Percentiles rank a stretch among this genome's conserved stretches.
Conservation (phyloP, 495 filamentous ascomycete genomes). For the Lindgomyces ingoldianus region DNA sequence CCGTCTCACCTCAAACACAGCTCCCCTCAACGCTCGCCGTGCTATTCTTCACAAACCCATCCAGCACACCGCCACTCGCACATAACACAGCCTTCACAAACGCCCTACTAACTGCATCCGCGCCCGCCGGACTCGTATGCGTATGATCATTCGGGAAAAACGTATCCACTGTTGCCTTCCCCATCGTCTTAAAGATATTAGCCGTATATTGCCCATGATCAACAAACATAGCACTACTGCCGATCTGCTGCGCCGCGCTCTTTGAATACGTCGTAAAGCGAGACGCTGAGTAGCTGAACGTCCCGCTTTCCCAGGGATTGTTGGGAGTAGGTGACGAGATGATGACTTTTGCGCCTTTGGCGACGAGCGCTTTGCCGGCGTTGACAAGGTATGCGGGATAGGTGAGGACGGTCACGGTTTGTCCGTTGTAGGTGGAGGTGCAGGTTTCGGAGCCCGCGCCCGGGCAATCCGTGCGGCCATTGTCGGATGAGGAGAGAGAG, state of each 20-base stretch:
- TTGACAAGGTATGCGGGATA: conserved; percentile 61
- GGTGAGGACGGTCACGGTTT: conserved; percentile 57
- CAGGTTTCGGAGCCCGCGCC: conserved; percentile 59
- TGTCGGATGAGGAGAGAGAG: conserved; percentile 56
- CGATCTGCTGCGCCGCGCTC: conserved; percentile 49
- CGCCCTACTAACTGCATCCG: conserved; percentile 58
- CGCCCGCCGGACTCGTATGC: conserved; percentile 62
- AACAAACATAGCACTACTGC: conserved; percentile 53
- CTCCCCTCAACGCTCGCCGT: conserved; percentile 29
- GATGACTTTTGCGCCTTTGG: conserved; percentile 65
- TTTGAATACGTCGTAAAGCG: conserved; percentile 62
- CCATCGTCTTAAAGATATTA: conserved; percentile 54
- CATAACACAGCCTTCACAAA: conserved; percentile 63
- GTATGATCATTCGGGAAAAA: conserved; percentile 66
- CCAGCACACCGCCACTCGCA: conserved; percentile 35
- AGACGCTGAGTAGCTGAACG: conserved; percentile 47
- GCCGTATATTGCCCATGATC: conserved; percentile 63
- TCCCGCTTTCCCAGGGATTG: conserved; percentile 61
- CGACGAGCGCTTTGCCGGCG: conserved; percentile 53
- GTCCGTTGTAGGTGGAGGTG: conserved; percentile 53
- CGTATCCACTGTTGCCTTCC: conserved; percentile 49
- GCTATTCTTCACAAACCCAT: conserved; percentile 42
- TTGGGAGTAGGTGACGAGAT: conserved; percentile 64
- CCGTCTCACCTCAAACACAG: conserved; percentile 33
- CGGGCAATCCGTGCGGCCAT: conserved; percentile 60